Evolutionary conservation across 345 rosid genomes (phyloP).

Genomic region (Eutrema japonicum): DNA sequence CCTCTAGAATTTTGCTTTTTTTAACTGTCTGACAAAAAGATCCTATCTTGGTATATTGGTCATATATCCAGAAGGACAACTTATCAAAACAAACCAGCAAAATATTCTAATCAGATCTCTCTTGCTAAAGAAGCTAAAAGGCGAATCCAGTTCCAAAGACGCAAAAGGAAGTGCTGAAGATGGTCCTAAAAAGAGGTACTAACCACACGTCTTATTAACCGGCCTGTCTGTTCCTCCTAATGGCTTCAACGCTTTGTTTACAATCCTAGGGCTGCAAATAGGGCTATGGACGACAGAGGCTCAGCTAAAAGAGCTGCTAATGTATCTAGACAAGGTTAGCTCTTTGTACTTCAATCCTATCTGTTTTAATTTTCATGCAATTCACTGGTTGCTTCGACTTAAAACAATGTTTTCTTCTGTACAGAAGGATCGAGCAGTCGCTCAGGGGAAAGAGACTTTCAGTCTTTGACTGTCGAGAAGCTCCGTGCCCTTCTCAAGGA

Average conservation of each 20-base stretch:
- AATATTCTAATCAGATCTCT: constrained; percentile 93
- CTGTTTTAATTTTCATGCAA: neutral
- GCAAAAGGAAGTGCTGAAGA: constrained; percentile 61
- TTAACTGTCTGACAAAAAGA: neutral
- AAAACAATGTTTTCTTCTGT: neutral
- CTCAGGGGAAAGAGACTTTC: constrained; percentile 62
- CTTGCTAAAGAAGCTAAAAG: constrained; percentile 67
- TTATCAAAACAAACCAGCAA: constrained; percentile 84
- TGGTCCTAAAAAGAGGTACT: constrained; percentile 75
- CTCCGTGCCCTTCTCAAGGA: constrained; percentile 87
- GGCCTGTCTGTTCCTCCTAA: neutral
- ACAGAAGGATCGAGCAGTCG: constrained; percentile 72
- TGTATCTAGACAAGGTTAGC: constrained; percentile 61
- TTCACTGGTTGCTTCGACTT: neutral
- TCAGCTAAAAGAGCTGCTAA: constrained; percentile 67
- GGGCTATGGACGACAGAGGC: constrained; percentile 59
- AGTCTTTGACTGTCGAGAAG: constrained; percentile 80
- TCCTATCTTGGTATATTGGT: constrained; percentile 13
- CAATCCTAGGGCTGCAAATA: constrained; percentile 68
- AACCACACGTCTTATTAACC: neutral
- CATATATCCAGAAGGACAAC: constrained; percentile 63
- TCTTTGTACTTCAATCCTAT: neutral
- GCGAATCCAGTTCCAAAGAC: constrained; percentile 64
- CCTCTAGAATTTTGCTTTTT: neutral
- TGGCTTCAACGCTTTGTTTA: constrained; percentile 9